A percentile compares a stretch with the other conserved stretches of the same genome.
Evolutionary conservation across 2,329 filamentous ascomycete species (phyloP).

Genomic region (Laburnicola sp.): DNA sequence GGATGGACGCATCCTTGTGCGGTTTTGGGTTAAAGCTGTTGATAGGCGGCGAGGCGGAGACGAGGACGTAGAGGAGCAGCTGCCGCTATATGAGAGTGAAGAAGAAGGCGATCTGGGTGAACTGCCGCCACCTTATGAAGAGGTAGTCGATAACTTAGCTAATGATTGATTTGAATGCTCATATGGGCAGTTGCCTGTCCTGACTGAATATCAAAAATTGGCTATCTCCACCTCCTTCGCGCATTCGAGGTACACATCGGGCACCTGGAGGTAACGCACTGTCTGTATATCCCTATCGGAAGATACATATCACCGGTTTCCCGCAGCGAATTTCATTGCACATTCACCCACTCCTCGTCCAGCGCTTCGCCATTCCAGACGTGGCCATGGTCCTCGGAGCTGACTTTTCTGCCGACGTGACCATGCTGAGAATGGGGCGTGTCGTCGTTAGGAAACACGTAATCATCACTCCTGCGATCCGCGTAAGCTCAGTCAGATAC

Average conservation of each 20-base stretch:
- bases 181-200: no score
- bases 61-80: background rate
- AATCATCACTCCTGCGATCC: conserved; percentile 16
- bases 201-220: no score
- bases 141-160: background rate
- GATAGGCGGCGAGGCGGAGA: no score
- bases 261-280: no score
- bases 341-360: conserved; percentile 1
- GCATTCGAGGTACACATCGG: no score
- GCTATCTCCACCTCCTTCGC: no score
- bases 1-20: background rate
- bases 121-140: background rate
- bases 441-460: conserved; percentile 12
- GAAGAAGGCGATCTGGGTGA: background rate
- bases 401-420: conserved; percentile 15
- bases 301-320: background rate
- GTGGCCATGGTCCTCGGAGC: conserved; percentile 16
- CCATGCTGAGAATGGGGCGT: conserved; percentile 9
- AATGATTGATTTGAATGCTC: no score
- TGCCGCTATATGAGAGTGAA: background rate
- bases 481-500: background rate
- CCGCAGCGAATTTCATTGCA: background rate
- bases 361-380: conserved; percentile 14
- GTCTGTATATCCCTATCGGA: no score
- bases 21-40: background rate